Evolutionary conservation across 345 rosid species (phyloP).

Genomic region (Pistacia integerrima): DNA sequence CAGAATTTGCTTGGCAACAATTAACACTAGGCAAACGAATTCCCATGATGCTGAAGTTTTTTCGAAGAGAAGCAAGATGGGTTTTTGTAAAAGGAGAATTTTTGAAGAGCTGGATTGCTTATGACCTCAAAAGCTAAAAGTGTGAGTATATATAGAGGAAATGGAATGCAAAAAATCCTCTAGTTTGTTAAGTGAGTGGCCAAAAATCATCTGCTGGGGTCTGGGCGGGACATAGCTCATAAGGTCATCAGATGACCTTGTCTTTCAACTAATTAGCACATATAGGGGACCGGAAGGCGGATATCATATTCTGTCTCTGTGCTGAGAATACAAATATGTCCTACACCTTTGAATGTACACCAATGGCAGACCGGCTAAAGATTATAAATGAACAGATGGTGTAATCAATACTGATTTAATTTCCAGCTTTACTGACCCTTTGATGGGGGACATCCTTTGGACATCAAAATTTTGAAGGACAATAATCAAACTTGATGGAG

Average conservation of each 20-base stretch:
- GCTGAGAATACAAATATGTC: not conserved
- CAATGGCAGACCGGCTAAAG: not conserved
- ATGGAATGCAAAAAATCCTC: not conserved
- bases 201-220: not conserved
- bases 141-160: not conserved
- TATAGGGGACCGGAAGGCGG: not conserved
- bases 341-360: not conserved
- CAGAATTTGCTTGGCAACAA: conserved; percentile 10
- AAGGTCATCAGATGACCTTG: not conserved
- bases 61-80: not conserved
- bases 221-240: not conserved
- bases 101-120: not conserved
- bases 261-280: conserved; percentile 3
- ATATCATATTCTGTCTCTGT: not conserved
- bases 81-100: not conserved
- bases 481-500: not conserved
- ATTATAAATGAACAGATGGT: not conserved
- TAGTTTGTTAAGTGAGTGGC: not conserved
- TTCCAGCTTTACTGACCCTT: not conserved
- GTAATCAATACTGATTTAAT: not conserved
- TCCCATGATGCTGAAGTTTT: conserved; percentile 15
- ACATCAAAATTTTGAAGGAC: not conserved
- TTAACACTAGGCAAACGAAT: conserved; percentile 10
- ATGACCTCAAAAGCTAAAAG: not conserved
- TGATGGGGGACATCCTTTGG: too few relatives aligned